phyloP scores from a whole-genome alignment of 257 asterid species.

The Echites panduratus region DNA sequence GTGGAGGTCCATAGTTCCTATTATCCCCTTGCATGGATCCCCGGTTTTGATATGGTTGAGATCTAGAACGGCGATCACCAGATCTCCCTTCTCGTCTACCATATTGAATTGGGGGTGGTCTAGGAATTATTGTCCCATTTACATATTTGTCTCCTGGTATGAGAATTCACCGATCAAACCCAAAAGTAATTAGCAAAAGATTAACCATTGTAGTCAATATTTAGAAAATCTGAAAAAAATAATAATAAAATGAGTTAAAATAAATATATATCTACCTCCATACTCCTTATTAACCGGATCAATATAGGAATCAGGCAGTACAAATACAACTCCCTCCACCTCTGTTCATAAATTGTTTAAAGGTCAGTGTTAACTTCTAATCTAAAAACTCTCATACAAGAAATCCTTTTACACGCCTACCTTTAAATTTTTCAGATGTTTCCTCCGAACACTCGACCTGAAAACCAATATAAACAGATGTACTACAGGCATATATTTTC shows the following conservation, averaged over 20 bases:
- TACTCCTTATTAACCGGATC: slow-evolving; percentile 86
- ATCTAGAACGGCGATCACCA: slow-evolving; percentile 31
- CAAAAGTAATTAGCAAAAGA: not conserved
- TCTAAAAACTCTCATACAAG: not conserved
- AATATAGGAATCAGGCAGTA: slow-evolving; percentile 89
- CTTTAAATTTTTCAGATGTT: slow-evolving; percentile 70
- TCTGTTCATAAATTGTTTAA: slow-evolving; percentile 33
- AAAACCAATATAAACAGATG: slow-evolving; percentile 80
- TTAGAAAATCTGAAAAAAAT: not conserved
- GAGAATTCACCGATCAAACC: slow-evolving; percentile 4
- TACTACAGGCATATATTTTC: slow-evolving; percentile 83
- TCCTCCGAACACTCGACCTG: slow-evolving; percentile 86
- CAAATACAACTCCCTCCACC: slow-evolving; percentile 71
- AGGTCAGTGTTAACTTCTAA: slow-evolving; percentile 7
- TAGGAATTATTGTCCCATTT: slow-evolving; percentile 75
- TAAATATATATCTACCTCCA: slow-evolving; percentile 70
- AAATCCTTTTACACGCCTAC: slow-evolving; percentile 27
- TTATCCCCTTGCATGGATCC: slow-evolving; percentile 22
- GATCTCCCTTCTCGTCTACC: slow-evolving; percentile 34
- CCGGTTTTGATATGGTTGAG: slow-evolving; percentile 14
- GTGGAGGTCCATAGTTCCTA: slow-evolving; percentile 26
- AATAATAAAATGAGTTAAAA: too few relatives aligned
- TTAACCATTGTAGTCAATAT: not conserved
- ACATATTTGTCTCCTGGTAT: slow-evolving; percentile 83
- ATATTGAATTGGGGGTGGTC: slow-evolving; percentile 78